phyloP scores from a whole-genome alignment of 2,329 filamentous ascomycete genomes.

The Cryphonectria radicalis region DNA sequence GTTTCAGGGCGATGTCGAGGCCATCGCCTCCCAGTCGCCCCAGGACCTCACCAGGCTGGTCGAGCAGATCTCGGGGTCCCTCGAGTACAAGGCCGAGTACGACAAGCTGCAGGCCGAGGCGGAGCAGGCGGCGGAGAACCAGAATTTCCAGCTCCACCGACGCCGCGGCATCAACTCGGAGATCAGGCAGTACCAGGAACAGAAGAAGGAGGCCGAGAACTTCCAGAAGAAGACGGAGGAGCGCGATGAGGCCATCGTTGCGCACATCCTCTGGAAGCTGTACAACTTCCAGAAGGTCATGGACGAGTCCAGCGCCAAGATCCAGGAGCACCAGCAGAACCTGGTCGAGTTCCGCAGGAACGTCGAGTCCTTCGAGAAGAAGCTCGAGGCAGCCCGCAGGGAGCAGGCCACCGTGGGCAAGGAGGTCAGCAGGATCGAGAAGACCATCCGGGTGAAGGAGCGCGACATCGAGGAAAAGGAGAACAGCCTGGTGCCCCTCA shows the following conservation, averaged over 20 bases:
- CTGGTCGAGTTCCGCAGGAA: constrained; percentile 90
- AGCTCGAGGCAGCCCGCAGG: constrained; percentile 78
- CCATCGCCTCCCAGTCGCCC: constrained; percentile 92
- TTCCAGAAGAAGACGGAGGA: constrained; percentile 91
- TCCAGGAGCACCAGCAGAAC: constrained; percentile 92
- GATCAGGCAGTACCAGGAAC: constrained; percentile 96
- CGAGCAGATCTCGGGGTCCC: constrained; percentile 94
- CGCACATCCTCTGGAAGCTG: constrained; percentile 94
- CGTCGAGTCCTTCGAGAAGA: constrained; percentile 80
- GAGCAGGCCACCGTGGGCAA: constrained; percentile 79
- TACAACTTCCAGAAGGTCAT: constrained; percentile 94
- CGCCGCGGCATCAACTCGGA: constrained; percentile 95
- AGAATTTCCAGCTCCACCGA: constrained; percentile 84
- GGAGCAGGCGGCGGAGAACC: constrained; percentile 85
- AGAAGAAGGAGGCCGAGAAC: constrained; percentile 93
- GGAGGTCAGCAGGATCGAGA: constrained; percentile 81
- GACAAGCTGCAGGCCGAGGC: constrained; percentile 85
- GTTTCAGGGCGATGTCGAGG: constrained; percentile 97
- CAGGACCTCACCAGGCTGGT: constrained; percentile 92
- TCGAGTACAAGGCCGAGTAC: constrained; percentile 94
- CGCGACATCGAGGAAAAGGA: constrained; percentile 85
- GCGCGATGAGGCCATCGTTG: constrained; percentile 87
- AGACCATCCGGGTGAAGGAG: constrained; percentile 82
- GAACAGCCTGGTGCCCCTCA: constrained; percentile 83
- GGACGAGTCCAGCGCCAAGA: constrained; percentile 87